Evolutionary conservation across 73 alveolate genomes (phyloP).

Genomic region (Symbiodinium pilosum): DNA sequence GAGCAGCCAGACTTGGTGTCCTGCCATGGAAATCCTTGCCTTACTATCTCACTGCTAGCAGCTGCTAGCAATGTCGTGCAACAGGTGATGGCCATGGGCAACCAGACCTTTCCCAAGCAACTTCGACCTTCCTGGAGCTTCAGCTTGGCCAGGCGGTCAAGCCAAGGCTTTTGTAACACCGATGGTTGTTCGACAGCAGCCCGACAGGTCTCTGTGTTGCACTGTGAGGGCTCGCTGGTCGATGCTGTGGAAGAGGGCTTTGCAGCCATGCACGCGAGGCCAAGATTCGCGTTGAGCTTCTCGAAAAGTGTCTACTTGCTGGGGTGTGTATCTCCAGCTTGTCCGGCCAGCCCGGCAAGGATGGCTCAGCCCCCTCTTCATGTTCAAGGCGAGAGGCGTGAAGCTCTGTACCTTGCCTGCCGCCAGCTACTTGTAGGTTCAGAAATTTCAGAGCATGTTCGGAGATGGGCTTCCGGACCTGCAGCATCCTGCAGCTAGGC

Average conservation of each 20-base stretch:
- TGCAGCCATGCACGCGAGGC: conserved; percentile 12
- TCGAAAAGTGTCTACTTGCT: too few relatives aligned
- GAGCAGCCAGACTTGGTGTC: conserved; percentile 53
- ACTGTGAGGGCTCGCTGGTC: conserved; percentile 52
- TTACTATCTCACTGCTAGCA: too few relatives aligned
- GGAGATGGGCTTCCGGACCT: too few relatives aligned
- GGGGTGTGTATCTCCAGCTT: neutral
- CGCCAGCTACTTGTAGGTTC: too few relatives aligned
- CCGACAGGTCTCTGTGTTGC: conserved; percentile 39
- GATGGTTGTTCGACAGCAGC: too few relatives aligned
- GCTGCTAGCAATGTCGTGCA: too few relatives aligned
- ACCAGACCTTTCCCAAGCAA: conserved; percentile 27
- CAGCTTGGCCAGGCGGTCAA: conserved; percentile 43
- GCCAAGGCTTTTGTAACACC: neutral
- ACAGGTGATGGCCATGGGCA: conserved; percentile 18
- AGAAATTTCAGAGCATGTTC: too few relatives aligned
- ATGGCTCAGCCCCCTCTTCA: neutral
- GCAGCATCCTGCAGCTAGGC: neutral
- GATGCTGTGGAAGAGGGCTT: conserved; percentile 45
- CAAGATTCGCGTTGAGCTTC: too few relatives aligned
- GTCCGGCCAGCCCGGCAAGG: neutral
- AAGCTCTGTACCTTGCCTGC: neutral
- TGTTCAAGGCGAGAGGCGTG: neutral
- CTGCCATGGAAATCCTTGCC: too few relatives aligned
- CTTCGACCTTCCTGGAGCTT: neutral